These are phyloP conservation scores for Buddleja alternifolia DNA, from an alignment of 257 asterid genomes.

Conservation along the genomic window DNA sequence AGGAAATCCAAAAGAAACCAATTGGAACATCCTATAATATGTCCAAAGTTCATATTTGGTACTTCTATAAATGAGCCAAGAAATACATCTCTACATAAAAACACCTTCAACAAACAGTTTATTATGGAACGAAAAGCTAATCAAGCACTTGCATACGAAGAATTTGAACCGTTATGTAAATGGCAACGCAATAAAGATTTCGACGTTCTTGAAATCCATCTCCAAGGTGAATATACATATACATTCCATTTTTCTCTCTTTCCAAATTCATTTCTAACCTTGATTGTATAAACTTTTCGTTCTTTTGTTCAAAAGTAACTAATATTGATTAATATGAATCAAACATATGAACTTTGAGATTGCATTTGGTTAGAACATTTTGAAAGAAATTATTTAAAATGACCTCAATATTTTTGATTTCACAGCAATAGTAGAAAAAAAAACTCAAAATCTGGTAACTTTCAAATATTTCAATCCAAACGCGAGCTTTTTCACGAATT, in stretches of 20 bases:
- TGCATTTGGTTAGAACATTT: too few species aligned
- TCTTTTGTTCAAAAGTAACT: too few species aligned
- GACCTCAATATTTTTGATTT: too few species aligned
- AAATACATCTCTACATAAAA: background rate
- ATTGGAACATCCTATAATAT: conserved; percentile 22
- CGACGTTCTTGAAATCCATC: conserved; percentile 37
- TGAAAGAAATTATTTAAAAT: too few species aligned
- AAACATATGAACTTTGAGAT: too few species aligned
- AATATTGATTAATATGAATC: too few species aligned
- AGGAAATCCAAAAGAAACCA: conserved; percentile 34
- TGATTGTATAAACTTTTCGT: too few species aligned
- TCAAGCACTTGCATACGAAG: conserved; percentile 2
- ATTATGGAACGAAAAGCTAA: conserved; percentile 35
- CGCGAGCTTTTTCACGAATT: too few species aligned
- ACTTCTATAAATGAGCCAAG: conserved; percentile 1
- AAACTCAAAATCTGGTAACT: too few species aligned
- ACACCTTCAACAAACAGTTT: background rate
- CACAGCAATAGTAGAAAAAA: too few species aligned
- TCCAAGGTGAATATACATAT: conserved; percentile 32
- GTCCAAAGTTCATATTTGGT: conserved; percentile 5
- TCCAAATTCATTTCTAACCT: background rate
- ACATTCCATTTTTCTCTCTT: background rate
- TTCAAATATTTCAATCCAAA: too few species aligned
- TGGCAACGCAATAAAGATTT: conserved; percentile 38
- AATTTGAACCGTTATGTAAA: conserved; percentile 45